Evolutionary conservation across 2,329 filamentous ascomycete genomes (phyloP).

Genomic region (Diaporthe citri): DNA sequence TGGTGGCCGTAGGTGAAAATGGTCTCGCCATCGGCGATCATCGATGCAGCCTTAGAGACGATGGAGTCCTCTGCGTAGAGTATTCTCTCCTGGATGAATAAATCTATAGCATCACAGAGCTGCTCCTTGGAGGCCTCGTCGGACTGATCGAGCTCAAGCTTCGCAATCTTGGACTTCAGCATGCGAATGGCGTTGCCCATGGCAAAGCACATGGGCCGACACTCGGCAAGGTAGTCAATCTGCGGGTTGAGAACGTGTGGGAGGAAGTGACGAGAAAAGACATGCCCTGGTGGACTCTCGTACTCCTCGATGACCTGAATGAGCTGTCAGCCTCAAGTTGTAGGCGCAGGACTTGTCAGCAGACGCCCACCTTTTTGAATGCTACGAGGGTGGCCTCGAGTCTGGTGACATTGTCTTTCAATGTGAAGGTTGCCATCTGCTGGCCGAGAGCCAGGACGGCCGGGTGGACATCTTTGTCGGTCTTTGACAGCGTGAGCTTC

Average conservation of each 20-base stretch:
- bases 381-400: slow-evolving; percentile 89
- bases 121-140: slow-evolving; percentile 85
- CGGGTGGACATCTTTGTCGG: slow-evolving; percentile 86
- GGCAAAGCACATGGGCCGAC: slow-evolving; percentile 93
- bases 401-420: slow-evolving; percentile 90
- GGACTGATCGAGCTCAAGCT: slow-evolving; percentile 86
- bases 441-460: slow-evolving; percentile 87
- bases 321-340: slow-evolving; percentile 36
- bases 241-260: slow-evolving; percentile 93
- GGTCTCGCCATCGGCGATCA: slow-evolving; percentile 83
- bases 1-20: slow-evolving; percentile 90
- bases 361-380: slow-evolving; percentile 81
- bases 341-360: not conserved
- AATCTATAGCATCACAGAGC: slow-evolving; percentile 85
- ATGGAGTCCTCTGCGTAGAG: slow-evolving; percentile 90
- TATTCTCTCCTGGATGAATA: slow-evolving; percentile 91
- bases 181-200: slow-evolving; percentile 98
- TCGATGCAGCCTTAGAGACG: slow-evolving; percentile 78
- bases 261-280: slow-evolving; percentile 90
- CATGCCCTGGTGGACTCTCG: slow-evolving; percentile 85
- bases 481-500: slow-evolving; percentile 64
- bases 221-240: slow-evolving; percentile 93
- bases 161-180: slow-evolving; percentile 92
- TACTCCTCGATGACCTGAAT: slow-evolving; percentile 90
- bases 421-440: slow-evolving; percentile 88